Evolutionary conservation across 192 early-diverging fungal species (phyloP).

Genomic region (Linnemannia elongata): DNA sequence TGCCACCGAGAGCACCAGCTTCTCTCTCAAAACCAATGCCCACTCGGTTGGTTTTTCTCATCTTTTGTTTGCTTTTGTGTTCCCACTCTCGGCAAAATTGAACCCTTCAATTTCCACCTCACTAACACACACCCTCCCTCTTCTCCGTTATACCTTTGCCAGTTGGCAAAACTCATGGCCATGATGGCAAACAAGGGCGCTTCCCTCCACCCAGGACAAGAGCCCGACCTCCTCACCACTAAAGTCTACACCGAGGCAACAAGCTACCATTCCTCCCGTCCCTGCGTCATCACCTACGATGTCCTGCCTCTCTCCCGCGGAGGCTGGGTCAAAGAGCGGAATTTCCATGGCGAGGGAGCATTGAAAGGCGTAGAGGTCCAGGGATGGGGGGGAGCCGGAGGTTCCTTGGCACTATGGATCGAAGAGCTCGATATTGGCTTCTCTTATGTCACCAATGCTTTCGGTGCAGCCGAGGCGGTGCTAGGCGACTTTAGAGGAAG

Average conservation of each 20-base stretch:
- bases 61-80: not conserved
- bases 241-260: slow-evolving; percentile 42
- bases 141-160: not conserved
- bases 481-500: slow-evolving; percentile 70
- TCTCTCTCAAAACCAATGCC: slow-evolving; percentile 55
- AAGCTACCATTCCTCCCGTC: slow-evolving; percentile 14
- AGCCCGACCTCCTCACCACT: slow-evolving; percentile 41
- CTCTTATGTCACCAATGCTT: slow-evolving; percentile 70
- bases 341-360: slow-evolving; percentile 36
- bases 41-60: slow-evolving; percentile 36
- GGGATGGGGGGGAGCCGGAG: slow-evolving; percentile 78
- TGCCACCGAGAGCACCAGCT: slow-evolving; percentile 48
- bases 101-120: too few species aligned
- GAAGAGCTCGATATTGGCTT: slow-evolving; percentile 68
- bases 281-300: slow-evolving; percentile 35
- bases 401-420: slow-evolving; percentile 70
- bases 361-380: slow-evolving; percentile 55
- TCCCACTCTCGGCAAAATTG: not conserved
- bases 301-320: slow-evolving; percentile 24
- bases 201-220: slow-evolving; percentile 37
- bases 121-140: not conserved
- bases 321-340: slow-evolving; percentile 31
- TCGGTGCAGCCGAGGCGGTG: slow-evolving; percentile 54
- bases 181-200: slow-evolving; percentile 71
- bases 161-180: slow-evolving; percentile 71